Evolutionary conservation across 768 basidiomycete species (phyloP), one percentile per base, ranked within the genome.

Genomic region (Podaxis pistillaris): DNA sequence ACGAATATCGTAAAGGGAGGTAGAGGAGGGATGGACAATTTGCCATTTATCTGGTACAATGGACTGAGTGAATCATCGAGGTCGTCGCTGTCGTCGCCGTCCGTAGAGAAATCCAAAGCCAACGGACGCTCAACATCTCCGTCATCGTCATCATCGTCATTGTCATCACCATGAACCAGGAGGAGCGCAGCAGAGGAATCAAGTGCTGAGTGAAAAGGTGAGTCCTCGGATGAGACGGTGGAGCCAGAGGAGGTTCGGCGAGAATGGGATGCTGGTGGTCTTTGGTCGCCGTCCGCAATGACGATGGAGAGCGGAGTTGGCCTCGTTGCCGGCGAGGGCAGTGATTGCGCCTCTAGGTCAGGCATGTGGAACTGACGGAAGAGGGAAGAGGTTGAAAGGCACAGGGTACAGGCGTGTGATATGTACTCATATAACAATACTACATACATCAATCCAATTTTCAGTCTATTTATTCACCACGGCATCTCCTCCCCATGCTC

Each of bases 1-100:
- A 91, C 76, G 68, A 91, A 86, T 53, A 90, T 82, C 56, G 81
- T 68, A 13, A 80, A 74, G 3, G 88, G 81, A 11, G 82, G 72
- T 55, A 91, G 82, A 2, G 86, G 83, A n/a, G 83, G 83, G 50
- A 78, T 73, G 9, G 75, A 78, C 12, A 74, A 69, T 67, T 76
- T 75, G 61, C 61, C 61, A 40, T 75, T 73, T 5, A 78, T 71
- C 65, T 82, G 78, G 64, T 80, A 78, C 53, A 80, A 74, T 0
- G 80, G 78, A 63, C 81, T 81, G 30, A 79, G 72, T 19, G 80
- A 66, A 61, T 77, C 72, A 52, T 83, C 80, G n/a, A 84, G 81
- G 62, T 85, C 82, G 58, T 82, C 80, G 11, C 52, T 52, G 7
- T 71, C 70, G 37, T 73, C 73, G 50, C 71, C 73, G 50, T 71